phyloP scores from a whole-genome alignment of 768 basidiomycete genomes.

The Lyophyllum semitale region DNA sequence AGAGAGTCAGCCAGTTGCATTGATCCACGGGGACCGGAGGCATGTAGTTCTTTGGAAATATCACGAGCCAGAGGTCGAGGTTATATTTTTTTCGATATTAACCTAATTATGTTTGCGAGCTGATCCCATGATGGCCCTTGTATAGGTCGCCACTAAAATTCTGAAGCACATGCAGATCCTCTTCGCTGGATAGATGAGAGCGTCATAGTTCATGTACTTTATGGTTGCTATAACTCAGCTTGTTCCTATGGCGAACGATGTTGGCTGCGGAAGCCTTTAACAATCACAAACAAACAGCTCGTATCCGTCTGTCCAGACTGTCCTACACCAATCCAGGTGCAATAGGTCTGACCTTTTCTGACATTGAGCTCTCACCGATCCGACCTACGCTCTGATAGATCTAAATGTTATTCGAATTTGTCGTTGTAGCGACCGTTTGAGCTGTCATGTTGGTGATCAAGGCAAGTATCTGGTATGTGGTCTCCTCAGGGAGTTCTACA shows the following conservation, averaged over 20 bases:
- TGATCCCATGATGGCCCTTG: no score
- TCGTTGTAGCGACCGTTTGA: constrained; percentile 4
- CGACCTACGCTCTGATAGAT: not conserved
- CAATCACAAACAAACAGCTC: not conserved
- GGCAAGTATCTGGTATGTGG: not conserved
- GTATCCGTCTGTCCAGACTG: not conserved
- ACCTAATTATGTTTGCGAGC: no score
- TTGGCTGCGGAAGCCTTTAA: not conserved
- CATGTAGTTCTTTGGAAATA: no score
- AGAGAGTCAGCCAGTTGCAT: not conserved
- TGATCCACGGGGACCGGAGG: constrained; percentile 12
- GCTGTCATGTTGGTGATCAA: constrained; percentile 7
- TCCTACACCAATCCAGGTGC: no score
- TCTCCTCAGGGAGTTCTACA: not conserved
- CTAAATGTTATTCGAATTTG: not conserved
- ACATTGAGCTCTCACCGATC: not conserved
- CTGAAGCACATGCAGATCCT: no score
- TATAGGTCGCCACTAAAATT: no score
- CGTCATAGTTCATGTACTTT: no score
- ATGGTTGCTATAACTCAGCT: not conserved
- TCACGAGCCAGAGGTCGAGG: not conserved
- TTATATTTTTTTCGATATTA: no score
- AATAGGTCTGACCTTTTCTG: no score
- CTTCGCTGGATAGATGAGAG: no score
- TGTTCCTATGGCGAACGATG: not conserved